Conservation (phyloP, 495 filamentous ascomycete species). For the Aspergillus affinis region DNA sequence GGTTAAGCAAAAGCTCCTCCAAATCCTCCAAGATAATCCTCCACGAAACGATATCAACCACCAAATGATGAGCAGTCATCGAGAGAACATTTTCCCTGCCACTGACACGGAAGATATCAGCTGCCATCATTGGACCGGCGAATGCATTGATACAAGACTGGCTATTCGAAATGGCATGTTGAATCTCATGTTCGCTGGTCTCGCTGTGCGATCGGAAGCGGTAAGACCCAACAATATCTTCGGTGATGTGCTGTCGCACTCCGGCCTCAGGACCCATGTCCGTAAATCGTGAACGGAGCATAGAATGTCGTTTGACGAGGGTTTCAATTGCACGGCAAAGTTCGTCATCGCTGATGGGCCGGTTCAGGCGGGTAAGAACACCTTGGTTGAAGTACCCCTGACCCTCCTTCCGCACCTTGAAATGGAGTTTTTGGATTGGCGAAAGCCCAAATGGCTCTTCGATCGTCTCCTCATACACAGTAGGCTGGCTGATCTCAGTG, state of each 20-base stretch:
- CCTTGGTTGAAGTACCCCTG: slow-evolving; percentile 76
- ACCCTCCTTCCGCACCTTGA: slow-evolving; percentile 52
- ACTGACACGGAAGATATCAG: slow-evolving; percentile 49
- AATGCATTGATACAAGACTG: slow-evolving; percentile 46
- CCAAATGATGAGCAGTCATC: slow-evolving; percentile 65
- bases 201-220: slow-evolving; percentile 28
- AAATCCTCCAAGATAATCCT: slow-evolving; percentile 65
- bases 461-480: slow-evolving; percentile 39
- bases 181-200: slow-evolving; percentile 24
- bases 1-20: slow-evolving; percentile 58
- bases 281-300: slow-evolving; percentile 69
- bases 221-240: slow-evolving; percentile 40
- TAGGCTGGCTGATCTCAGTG: slow-evolving; percentile 28
- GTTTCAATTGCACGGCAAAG: slow-evolving; percentile 55
- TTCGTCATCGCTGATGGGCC: slow-evolving; percentile 42
- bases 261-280: slow-evolving; percentile 23
- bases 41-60: slow-evolving; percentile 72
- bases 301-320: slow-evolving; percentile 63
- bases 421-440: slow-evolving; percentile 72
- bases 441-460: slow-evolving; percentile 61
- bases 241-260: slow-evolving; percentile 39
- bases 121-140: slow-evolving; percentile 42
- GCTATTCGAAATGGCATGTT: slow-evolving; percentile 35
- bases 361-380: slow-evolving; percentile 58
- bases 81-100: slow-evolving; percentile 55